These are phyloP conservation scores for Hypoxylon lienhwacheense DNA, from an alignment of 495 filamentous ascomycete genomes.

Conservation along the genomic window DNA sequence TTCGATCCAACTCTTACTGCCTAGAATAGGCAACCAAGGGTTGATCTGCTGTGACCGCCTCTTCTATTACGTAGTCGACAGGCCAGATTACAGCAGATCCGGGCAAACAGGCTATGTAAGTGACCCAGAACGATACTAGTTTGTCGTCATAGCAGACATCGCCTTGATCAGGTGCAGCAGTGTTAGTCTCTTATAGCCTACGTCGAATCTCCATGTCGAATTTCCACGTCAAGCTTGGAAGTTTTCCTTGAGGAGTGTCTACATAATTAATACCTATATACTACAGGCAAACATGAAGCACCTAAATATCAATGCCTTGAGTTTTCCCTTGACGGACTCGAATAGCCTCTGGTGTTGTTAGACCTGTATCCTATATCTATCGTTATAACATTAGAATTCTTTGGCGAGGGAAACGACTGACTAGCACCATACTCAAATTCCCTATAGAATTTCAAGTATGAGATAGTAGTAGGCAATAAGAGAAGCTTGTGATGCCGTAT, in stretches of 20 bases:
- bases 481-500: no score
- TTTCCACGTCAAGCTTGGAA: no score
- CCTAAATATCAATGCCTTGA: background rate
- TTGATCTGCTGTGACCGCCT: no score
- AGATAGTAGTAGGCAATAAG: no score
- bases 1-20: background rate
- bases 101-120: constrained; percentile 1
- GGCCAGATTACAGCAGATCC: no score
- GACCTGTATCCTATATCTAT: constrained; percentile 5
- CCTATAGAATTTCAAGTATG: no score
- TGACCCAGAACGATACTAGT: constrained; percentile 11
- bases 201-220: background rate
- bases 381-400: constrained; percentile 10
- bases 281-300: constrained; percentile 12
- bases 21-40: no score
- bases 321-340: constrained; percentile 7
- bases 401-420: background rate
- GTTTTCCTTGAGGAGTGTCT: background rate
- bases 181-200: background rate
- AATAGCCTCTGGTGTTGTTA: no score
- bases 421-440: no score
- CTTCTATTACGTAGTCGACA: no score
- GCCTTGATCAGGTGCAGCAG: constrained; percentile 11
- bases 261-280: background rate
- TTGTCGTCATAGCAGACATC: constrained; percentile 16